phyloP scores from a whole-genome alignment of 371 early-diverging fungal species.

The Mucor circinelloides region DNA sequence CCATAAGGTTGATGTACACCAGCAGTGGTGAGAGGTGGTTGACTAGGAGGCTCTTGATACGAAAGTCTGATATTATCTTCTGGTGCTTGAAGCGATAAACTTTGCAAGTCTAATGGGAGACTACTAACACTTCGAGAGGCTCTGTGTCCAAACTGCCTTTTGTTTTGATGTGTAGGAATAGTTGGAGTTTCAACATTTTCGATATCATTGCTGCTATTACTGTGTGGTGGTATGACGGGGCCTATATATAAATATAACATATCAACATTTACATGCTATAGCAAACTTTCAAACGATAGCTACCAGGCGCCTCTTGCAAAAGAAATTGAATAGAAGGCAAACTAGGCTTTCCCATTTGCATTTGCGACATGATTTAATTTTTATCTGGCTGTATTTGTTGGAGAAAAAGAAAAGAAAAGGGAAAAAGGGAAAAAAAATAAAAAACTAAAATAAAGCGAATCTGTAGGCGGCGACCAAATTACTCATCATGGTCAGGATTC shows the following conservation, averaged over 20 bases:
- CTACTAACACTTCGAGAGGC: constrained; percentile 23
- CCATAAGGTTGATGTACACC: constrained; percentile 4
- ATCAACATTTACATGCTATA: background rate
- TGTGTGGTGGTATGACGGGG: background rate
- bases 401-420: background rate
- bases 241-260: background rate
- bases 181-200: background rate
- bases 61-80: background rate
- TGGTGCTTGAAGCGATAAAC: constrained; percentile 21
- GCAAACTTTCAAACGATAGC: background rate
- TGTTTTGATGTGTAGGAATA: background rate
- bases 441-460: constrained; percentile 1
- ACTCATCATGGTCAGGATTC: background rate
- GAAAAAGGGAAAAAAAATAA: background rate
- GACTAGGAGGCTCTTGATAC: background rate
- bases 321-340: constrained; percentile 39
- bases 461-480: background rate
- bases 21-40: background rate
- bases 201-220: background rate
- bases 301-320: constrained; percentile 23
- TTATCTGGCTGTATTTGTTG: background rate
- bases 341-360: constrained; percentile 28
- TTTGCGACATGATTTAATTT: background rate
- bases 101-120: constrained; percentile 24
- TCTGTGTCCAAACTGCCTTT: constrained; percentile 20